Conservation (phyloP, 2,329 filamentous ascomycete genomes). For the Didymella segeticola region DNA sequence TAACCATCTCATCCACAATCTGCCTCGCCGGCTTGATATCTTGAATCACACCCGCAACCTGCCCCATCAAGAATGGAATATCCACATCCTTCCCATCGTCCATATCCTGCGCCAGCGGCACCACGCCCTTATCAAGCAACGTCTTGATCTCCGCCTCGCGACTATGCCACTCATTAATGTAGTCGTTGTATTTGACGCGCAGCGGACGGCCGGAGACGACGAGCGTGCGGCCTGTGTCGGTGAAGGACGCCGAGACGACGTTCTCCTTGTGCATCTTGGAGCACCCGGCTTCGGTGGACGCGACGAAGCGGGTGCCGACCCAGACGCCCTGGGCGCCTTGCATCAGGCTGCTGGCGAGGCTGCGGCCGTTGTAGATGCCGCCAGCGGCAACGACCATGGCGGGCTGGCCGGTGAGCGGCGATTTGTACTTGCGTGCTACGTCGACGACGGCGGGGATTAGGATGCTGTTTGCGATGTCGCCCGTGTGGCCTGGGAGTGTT, state of each 20-base stretch:
- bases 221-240: constrained; percentile 81
- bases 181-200: constrained; percentile 81
- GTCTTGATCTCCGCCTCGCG: constrained; percentile 75
- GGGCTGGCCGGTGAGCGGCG: constrained; percentile 70
- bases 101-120: constrained; percentile 83
- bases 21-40: constrained; percentile 80
- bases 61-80: constrained; percentile 89
- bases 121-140: constrained; percentile 76
- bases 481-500: constrained; percentile 67
- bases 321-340: constrained; percentile 88
- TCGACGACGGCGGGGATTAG: constrained; percentile 88
- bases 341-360: constrained; percentile 82
- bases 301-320: constrained; percentile 94
- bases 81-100: constrained; percentile 84
- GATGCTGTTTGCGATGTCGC: constrained; percentile 83
- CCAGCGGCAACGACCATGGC: constrained; percentile 89
- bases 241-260: constrained; percentile 79
- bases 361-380: constrained; percentile 82
- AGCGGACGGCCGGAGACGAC: constrained; percentile 83
- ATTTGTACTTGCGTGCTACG: constrained; percentile 75
- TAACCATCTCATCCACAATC: constrained; percentile 91
- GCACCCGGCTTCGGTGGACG: constrained; percentile 79
- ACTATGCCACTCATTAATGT: constrained; percentile 81
- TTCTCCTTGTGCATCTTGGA: constrained; percentile 82
- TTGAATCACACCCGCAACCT: constrained; percentile 80